Evolutionary conservation across 176 grass and related monocot species (phyloP), one percentile per base, ranked within the genome.

Genomic region (Carex parvula): DNA sequence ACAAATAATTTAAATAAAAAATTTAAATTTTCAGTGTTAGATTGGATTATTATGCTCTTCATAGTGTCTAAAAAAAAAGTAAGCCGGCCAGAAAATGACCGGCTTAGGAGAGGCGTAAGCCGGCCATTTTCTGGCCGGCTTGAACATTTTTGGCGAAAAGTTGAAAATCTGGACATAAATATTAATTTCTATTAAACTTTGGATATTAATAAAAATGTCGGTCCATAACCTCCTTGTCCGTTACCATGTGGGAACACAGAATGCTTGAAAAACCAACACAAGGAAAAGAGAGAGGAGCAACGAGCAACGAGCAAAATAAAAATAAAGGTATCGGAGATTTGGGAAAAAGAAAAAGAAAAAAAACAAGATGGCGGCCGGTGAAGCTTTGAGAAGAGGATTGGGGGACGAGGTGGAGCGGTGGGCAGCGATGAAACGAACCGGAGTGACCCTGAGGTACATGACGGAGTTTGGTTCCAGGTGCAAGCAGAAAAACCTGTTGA

Each of bases 391-490:
- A 8, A 56, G 24, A 56, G 48, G 73, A 53, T 77, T 50, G 22
- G 46, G 84, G 70, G 94, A 97, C 88, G 94, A 97, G 90, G 84
- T 94, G 84, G 88, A 62, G 78, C 70, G 90, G 8, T 97, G 94
- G 94, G 92, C 87, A n/a, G 80, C 86, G 66, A 94, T 97, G 94
- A 97, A 97, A 89, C 90, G 90, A 84, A 94, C 85, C 0, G 94
- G 94, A 81, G 94, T 97, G 78, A 94, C 84, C 67, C 80, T 97
- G 86, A 79, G 94, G 81, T 97, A 94, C 92, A 97, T 97, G 94
- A 97, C 88, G 92, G 94, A 97, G 94, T 97, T 97, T 84, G 92
- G 94, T 22, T 90, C 92, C 44, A 71, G 86, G 50, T 92, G 90
- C 76, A 97, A 80, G 69, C 70, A 83, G 78, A 86, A 83, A 32